phyloP scores from a whole-genome alignment of 129 eudicot genomes.

The Artemisia tridentata region DNA sequence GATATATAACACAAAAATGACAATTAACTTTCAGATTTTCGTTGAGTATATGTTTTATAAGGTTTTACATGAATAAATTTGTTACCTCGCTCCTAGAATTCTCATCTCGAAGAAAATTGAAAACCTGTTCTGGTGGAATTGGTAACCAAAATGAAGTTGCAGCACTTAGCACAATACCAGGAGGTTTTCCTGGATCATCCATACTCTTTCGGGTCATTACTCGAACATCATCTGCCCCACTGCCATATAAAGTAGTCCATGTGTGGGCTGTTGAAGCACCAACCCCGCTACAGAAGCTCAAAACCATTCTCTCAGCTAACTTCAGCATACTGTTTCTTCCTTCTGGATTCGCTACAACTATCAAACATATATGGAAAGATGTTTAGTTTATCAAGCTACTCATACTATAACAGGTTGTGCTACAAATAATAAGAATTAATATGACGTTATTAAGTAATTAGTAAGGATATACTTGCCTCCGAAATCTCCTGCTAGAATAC shows the following conservation, averaged over 20 bases:
- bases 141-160: conserved; percentile 99
- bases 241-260: conserved; percentile 85
- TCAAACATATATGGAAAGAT: background rate
- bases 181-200: conserved; percentile 97
- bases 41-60: background rate
- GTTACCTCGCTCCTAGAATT: conserved; percentile 84
- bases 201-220: conserved; percentile 91
- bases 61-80: background rate
- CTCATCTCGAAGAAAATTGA: conserved; percentile 81
- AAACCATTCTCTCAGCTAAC: conserved; percentile 91
- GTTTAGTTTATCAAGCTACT: background rate
- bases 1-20: conserved; percentile 1
- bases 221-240: conserved; percentile 90
- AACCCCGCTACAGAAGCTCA: conserved; percentile 84
- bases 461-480: no score
- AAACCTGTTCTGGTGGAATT: conserved; percentile 71
- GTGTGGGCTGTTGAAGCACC: conserved; percentile 98
- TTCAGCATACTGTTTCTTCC: conserved; percentile 95
- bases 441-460: background rate
- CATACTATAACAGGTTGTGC: background rate
- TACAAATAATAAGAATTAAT: background rate
- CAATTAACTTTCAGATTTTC: background rate
- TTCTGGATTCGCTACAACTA: conserved; percentile 85
- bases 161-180: conserved; percentile 92
- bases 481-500: no score